Base-by-base conservation (phyloP, 441 rosid genomes). In the Viola pubescens region DNA sequence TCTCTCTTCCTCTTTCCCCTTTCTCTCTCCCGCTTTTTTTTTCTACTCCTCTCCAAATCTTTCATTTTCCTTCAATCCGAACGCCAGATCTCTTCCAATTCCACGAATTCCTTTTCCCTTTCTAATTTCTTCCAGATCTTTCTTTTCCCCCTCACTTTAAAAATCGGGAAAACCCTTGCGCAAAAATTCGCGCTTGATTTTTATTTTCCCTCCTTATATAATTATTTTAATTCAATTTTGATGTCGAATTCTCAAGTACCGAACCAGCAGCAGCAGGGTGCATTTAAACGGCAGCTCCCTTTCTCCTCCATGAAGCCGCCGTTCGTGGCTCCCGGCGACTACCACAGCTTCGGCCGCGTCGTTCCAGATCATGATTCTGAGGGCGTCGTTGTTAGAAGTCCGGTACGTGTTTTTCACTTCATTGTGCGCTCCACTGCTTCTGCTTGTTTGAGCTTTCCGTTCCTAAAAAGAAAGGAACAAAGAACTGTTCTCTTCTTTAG, bases 261-360 rank as follows among this genome's bases (percentile, higher is more conserved):
- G 8, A 68, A 70, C 64, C 71, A 26, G 45, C 57, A 43, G 59
- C 26, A 11, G 66, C 56, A 49, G 37, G 41, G 47, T 9, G 48
- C 80, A 38, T 59, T 67, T 4, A 75, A 65, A 57, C 75, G 81
- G 61, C 81, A 78, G 72, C 78, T 78, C 40, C 80, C 84, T 8
- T 56, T 79, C 56, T 71, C 86, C 7, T 73, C 89, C 52, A 81
- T 73, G 80, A 85, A 79, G 70, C 89, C 87, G 71, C 82, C 87
- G 6, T 73, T 87, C 61, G 66, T 65, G 64, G 68, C 80, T 64
- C 82, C 94, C 19, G 82, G 68, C 9, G 95, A 85, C 75, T 82
- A 85, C 71, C 97, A 85, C 70, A 78, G 84, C 42, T 84, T 90
- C 62, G 70, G 77, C 42, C 40, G 13, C 56, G 56, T 87, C 62